A percentile compares a stretch with the other conserved stretches of the same genome.
These are phyloP conservation scores for Madurella fahalii DNA, from an alignment of 2,329 filamentous ascomycete species.

Conservation along the genomic window DNA sequence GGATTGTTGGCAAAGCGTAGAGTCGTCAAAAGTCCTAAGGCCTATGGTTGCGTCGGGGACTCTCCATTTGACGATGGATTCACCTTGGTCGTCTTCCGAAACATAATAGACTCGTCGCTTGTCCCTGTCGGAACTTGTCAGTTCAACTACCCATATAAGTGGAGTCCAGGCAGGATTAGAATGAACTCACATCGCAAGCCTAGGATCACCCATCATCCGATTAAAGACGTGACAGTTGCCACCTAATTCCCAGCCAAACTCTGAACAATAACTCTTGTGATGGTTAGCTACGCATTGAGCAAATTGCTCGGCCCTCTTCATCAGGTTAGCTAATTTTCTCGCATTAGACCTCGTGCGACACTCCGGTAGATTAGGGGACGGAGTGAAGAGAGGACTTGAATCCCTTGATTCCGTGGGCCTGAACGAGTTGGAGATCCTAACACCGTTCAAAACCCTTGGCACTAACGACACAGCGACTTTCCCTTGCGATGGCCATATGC, in stretches of 20 bases:
- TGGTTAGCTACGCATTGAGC: too few relatives aligned
- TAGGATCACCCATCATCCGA: not conserved
- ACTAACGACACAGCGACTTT: too few relatives aligned
- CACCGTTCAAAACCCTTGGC: too few relatives aligned
- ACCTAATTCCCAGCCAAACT: slow-evolving; percentile 3
- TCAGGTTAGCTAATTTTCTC: too few relatives aligned
- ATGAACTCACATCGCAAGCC: not conserved
- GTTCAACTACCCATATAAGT: too few relatives aligned
- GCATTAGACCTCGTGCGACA: too few relatives aligned
- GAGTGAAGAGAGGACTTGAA: too few relatives aligned
- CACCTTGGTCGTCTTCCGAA: not conserved
- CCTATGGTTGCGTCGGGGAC: slow-evolving; percentile 2
- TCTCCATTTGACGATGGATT: not conserved
- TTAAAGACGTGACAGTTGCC: not conserved
- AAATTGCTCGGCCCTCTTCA: too few relatives aligned
- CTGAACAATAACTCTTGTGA: not conserved
- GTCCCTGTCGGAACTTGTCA: not conserved
- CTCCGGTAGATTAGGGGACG: too few relatives aligned
- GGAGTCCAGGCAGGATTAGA: not conserved
- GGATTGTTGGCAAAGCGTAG: not conserved
- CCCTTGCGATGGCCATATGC: too few relatives aligned
- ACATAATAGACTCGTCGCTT: not conserved
- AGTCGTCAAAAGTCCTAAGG: not conserved
- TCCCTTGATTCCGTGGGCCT: too few relatives aligned
- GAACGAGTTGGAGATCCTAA: too few relatives aligned